A percentile compares a stretch with the other conserved stretches of the same genome.
Evolutionary conservation across 176 grass and related monocot species (phyloP).

Genomic region (Carex cristatella): DNA sequence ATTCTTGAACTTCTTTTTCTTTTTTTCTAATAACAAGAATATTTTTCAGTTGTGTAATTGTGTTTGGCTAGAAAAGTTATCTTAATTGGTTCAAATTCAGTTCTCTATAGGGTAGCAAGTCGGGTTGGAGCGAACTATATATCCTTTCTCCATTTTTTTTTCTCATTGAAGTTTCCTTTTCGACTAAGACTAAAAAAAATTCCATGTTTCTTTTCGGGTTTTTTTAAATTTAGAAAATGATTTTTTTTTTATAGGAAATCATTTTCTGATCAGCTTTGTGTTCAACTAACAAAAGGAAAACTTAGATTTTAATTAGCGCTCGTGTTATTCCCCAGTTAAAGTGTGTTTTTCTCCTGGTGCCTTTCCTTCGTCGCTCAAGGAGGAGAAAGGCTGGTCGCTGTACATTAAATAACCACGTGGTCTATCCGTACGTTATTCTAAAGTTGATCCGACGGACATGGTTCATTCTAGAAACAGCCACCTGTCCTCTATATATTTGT

Average conservation of each 20-base stretch:
- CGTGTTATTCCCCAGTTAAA: background rate
- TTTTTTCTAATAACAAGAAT: background rate
- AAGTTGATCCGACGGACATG: background rate
- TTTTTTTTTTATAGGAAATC: background rate
- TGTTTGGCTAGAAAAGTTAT: background rate
- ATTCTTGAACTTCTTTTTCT: background rate
- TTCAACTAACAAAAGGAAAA: background rate
- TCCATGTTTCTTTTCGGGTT: background rate
- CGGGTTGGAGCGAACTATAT: too few species aligned
- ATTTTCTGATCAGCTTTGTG: background rate
- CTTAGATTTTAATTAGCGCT: background rate
- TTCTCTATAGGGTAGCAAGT: background rate
- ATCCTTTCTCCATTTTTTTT: background rate
- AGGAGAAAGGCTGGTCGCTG: background rate
- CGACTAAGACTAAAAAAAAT: background rate
- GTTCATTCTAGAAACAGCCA: constrained; percentile 9
- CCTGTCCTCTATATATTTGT: background rate
- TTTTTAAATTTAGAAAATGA: background rate
- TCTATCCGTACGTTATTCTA: background rate
- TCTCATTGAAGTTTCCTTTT: background rate
- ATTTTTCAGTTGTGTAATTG: background rate
- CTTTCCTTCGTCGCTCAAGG: background rate
- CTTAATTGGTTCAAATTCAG: background rate
- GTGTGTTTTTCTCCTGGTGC: background rate
- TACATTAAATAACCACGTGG: constrained; percentile 20